A percentile compares a stretch with the other conserved stretches of the same genome.
Conservation (phyloP, 768 basidiomycete species). For the Rhizopogon vulgaris region DNA sequence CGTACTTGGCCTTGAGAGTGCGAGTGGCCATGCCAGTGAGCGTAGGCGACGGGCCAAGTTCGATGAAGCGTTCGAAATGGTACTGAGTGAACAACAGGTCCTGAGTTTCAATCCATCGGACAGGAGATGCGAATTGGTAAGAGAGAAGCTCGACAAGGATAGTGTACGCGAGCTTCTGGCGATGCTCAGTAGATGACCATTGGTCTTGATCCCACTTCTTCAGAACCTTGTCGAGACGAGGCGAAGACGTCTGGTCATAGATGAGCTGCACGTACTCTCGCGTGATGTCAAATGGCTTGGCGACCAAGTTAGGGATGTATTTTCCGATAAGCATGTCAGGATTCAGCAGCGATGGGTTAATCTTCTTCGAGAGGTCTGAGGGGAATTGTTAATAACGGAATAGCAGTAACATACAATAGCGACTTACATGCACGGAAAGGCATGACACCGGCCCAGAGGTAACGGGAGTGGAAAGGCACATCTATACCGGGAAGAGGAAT, state of each 20-base stretch:
- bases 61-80: slow-evolving; percentile 89
- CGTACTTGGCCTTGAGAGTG: slow-evolving; percentile 91
- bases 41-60: slow-evolving; percentile 94
- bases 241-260: slow-evolving; percentile 94
- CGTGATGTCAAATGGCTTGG: slow-evolving; percentile 77
- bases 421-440: slow-evolving; percentile 91
- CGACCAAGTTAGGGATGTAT: slow-evolving; percentile 96
- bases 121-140: slow-evolving; percentile 97
- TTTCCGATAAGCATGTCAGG: slow-evolving; percentile 92
- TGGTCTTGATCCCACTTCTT: slow-evolving; percentile 88
- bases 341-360: slow-evolving; percentile 84
- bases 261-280: slow-evolving; percentile 90
- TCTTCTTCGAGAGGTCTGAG: slow-evolving; percentile 93
- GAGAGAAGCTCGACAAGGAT: slow-evolving; percentile 96
- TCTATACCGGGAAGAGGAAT: slow-evolving; percentile 96
- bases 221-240: slow-evolving; percentile 91
- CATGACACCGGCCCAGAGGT: slow-evolving; percentile 97
- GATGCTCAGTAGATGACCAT: slow-evolving; percentile 77
- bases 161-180: slow-evolving; percentile 91
- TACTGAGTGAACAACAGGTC: slow-evolving; percentile 85
- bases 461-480: slow-evolving; percentile 99
- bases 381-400: neutral
- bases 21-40: slow-evolving; percentile 92
- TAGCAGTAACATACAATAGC: neutral
- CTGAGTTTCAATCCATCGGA: slow-evolving; percentile 99